Conservation (phyloP, 164 flowering plant species). For the Echeveria elegans region DNA sequence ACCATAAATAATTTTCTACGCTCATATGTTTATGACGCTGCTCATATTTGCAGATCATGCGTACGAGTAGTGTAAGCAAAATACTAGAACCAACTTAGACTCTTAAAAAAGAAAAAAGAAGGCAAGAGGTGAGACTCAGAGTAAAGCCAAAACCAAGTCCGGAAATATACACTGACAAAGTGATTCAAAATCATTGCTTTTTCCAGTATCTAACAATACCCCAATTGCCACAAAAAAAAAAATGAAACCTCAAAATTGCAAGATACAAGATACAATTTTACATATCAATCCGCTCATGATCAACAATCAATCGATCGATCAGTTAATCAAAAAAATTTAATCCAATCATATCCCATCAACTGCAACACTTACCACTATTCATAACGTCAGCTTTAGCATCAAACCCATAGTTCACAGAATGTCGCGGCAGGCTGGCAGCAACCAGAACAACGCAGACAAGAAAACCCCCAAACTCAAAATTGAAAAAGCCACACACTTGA, state of each 20-base stretch:
- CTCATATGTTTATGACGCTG: background rate
- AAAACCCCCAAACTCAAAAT: slow-evolving; percentile 32
- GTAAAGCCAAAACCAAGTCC: too few species aligned
- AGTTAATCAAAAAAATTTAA: slow-evolving; percentile 6
- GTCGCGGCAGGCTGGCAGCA: slow-evolving; percentile 39
- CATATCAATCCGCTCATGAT: background rate
- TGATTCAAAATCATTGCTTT: too few species aligned
- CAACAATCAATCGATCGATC: background rate
- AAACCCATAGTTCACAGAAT: slow-evolving; percentile 19
- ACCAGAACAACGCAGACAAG: slow-evolving; percentile 41
- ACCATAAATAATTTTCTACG: background rate
- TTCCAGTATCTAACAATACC: too few species aligned
- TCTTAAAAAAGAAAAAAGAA: too few species aligned
- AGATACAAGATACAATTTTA: too few species aligned
- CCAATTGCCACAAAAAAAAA: too few species aligned
- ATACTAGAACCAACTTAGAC: background rate
- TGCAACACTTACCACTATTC: slow-evolving; percentile 27
- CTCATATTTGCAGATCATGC: background rate
- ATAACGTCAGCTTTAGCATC: slow-evolving; percentile 30
- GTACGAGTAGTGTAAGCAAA: background rate
- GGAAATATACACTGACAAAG: too few species aligned
- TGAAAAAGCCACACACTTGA: slow-evolving; percentile 44
- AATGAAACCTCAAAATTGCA: too few species aligned
- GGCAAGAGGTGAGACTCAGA: too few species aligned
- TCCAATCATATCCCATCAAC: background rate